Base-by-base conservation (phyloP, 108 stramenopile species). In the Fragilaria crotonensis region DNA sequence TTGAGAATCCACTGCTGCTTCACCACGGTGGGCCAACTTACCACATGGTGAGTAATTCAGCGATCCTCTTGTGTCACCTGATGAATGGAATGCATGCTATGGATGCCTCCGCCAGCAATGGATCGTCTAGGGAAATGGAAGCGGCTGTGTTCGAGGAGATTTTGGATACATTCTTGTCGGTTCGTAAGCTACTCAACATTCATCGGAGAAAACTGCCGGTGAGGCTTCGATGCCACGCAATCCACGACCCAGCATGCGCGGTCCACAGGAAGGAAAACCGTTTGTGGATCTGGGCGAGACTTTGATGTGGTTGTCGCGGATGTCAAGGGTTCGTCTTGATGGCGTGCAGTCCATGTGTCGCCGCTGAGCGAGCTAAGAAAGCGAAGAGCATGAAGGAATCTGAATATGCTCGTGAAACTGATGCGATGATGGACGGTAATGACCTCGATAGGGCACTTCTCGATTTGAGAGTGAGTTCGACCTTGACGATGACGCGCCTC, bases 321-420 rank as follows among this genome's bases (percentile, higher is more conserved):
- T 92, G 90, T 67, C 90, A 92, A 61, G 90, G 90, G 14, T 92
- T 92, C 67, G 90, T 92, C 7, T 64, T 92, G 18, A 92, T 92
- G 90, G 90, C 86, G 9, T 88, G 90, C 58, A 74, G 75, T 59
- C 90, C 90, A n/a, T 87, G 86, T 67, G 86, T 92, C 9, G 87
- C 90, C 0, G 90, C 90, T 1, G 86, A 92, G 52, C 66, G 83
- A 30, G 73, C 83, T n/a, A 68, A 54, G 19, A 57, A 58, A 2
- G 83, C 82, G 0, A 52, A 64, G 0, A 64, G 50, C 27, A 59
- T 67, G 19, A 30, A 66, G 46, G 48, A 70, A 28, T 66, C 58
- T 23, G 76, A 68, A 52, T 58, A 54, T 2, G 58, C 73, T 17
- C 48, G 64, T 32, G 83, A 80, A 45, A 67, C 68, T 11, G 56